Evolutionary conservation across 164 flowering plant species (phyloP).

Genomic region (Cinnamomum chago): DNA sequence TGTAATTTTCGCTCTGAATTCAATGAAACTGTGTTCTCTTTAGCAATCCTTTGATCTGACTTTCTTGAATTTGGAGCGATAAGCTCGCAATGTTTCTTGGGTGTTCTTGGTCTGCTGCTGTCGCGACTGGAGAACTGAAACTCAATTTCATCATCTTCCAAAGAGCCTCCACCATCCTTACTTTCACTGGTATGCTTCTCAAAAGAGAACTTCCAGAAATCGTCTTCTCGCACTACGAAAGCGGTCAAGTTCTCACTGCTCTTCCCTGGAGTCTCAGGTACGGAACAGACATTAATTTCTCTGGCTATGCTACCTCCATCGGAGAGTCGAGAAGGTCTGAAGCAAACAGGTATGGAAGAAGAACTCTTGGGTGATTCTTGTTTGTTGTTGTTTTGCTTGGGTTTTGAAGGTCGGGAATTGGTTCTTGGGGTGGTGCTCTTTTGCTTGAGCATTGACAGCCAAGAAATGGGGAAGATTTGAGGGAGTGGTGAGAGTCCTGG

Average conservation of each 20-base stretch:
- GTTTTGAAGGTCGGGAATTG: conserved; percentile 17
- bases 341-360: conserved; percentile 8
- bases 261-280: conserved; percentile 7
- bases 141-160: conserved; percentile 6
- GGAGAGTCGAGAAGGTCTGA: conserved; percentile 20
- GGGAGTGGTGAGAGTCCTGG: conserved; percentile 33
- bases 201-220: conserved; percentile 51
- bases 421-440: conserved; percentile 20
- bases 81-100: background rate
- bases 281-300: background rate
- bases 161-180: conserved; percentile 6
- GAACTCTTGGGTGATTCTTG: conserved; percentile 11
- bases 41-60: background rate
- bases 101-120: conserved; percentile 19
- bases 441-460: conserved; percentile 64
- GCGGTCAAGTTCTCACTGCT: background rate
- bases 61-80: conserved; percentile 5
- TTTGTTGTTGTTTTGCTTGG: conserved; percentile 18
- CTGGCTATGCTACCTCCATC: conserved; percentile 12
- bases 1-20: conserved; percentile 17
- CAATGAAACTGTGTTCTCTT: background rate
- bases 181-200: conserved; percentile 29
- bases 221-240: conserved; percentile 21
- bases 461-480: conserved; percentile 50
- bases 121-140: conserved; percentile 19